phyloP scores from a whole-genome alignment of 176 grass and related monocot species.

The Metroxylon sagu region DNA sequence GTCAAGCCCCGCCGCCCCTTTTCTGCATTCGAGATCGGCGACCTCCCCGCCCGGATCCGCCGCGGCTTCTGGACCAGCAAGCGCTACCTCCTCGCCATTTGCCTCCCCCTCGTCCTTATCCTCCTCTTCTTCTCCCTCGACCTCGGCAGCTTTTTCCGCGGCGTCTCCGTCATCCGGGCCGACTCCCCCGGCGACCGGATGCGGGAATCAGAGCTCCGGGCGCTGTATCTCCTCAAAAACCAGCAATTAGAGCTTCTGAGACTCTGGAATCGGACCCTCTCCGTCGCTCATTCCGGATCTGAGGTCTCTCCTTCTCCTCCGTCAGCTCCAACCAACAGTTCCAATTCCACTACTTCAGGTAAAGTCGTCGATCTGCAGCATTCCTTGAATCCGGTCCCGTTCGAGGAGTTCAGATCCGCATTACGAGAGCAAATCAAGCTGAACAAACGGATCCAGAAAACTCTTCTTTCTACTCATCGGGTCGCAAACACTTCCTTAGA shows the following conservation, averaged over 20 bases:
- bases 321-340: too few species aligned
- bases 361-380: slow-evolving; percentile 8
- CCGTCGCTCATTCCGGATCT: slow-evolving; percentile 1
- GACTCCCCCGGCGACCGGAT: slow-evolving; percentile 49
- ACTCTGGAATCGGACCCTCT: slow-evolving; percentile 47
- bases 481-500: slow-evolving; percentile 21
- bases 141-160: slow-evolving; percentile 35
- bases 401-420: slow-evolving; percentile 55
- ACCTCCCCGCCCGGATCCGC: slow-evolving; percentile 7
- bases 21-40: background rate
- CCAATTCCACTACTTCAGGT: background rate
- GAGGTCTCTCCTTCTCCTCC: slow-evolving; percentile 7
- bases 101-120: slow-evolving; percentile 43
- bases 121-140: slow-evolving; percentile 69
- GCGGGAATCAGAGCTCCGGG: slow-evolving; percentile 74
- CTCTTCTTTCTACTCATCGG: slow-evolving; percentile 60
- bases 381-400: slow-evolving; percentile 16
- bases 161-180: slow-evolving; percentile 41
- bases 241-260: slow-evolving; percentile 55
- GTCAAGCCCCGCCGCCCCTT: slow-evolving; percentile 26
- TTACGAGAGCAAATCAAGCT: slow-evolving; percentile 69
- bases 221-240: slow-evolving; percentile 63
- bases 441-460: slow-evolving; percentile 63
- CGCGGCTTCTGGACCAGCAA: slow-evolving; percentile 41
- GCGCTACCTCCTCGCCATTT: slow-evolving; percentile 46